Evolutionary conservation across 306 rosid genomes (phyloP).

Genomic region (Cyclanthera cordifolia): DNA sequence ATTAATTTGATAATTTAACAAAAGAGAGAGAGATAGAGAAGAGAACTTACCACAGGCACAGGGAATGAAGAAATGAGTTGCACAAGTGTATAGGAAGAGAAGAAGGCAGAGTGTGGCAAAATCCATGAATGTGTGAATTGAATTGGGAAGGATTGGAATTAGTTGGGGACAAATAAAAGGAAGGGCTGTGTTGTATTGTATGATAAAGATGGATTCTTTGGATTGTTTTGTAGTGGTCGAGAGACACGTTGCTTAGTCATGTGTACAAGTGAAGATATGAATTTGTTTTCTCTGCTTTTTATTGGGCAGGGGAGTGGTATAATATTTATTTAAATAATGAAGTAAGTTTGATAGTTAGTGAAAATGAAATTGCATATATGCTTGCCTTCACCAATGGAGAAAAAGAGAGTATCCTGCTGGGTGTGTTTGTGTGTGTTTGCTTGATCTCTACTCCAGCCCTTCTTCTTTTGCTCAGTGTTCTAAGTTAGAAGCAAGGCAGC

Average conservation of each 20-base stretch:
- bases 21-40: background rate
- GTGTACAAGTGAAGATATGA: conserved; percentile 9
- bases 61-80: conserved; percentile 6
- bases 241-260: conserved; percentile 9
- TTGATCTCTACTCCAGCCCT: conserved; percentile 9
- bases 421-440: background rate
- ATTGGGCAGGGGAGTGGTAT: too few relatives aligned
- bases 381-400: conserved; percentile 5
- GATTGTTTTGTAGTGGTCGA: background rate
- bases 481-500: background rate
- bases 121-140: conserved; percentile 3
- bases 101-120: background rate
- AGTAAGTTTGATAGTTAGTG: background rate
- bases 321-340: too few relatives aligned
- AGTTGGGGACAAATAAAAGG: background rate
- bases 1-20: too few relatives aligned
- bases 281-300: background rate
- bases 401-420: background rate
- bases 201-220: conserved; percentile 10
- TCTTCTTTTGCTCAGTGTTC: background rate
- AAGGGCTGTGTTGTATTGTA: background rate
- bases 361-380: conserved; percentile 1
- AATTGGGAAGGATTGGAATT: background rate
- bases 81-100: background rate
- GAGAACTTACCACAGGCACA: conserved; percentile 1